Evolutionary conservation across 2,329 filamentous ascomycete species (phyloP).

Genomic region (Parastagonospora avenae): DNA sequence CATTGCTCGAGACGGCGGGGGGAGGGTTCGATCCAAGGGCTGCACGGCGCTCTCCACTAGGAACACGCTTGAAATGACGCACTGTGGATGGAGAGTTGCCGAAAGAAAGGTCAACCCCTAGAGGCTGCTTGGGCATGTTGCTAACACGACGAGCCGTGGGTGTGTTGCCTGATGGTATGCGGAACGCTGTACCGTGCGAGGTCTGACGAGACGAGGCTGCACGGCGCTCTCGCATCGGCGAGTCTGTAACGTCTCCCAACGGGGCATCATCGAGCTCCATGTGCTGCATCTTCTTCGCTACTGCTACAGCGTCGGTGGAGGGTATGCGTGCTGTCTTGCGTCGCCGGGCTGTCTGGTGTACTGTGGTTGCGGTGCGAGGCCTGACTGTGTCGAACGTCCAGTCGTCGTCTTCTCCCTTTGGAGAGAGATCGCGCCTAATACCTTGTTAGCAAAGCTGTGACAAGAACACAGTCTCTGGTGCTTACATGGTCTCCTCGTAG

Average conservation of each 20-base stretch:
- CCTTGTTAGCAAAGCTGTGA: conserved; percentile 14
- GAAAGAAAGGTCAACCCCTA: conserved; percentile 89
- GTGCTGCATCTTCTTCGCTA: conserved; percentile 45
- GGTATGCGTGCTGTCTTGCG: conserved; percentile 55
- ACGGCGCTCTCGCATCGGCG: conserved; percentile 35
- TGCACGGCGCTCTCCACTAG: conserved; percentile 59
- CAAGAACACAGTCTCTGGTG: background rate
- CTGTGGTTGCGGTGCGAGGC: conserved; percentile 64
- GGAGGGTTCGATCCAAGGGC: conserved; percentile 42
- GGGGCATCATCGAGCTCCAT: conserved; percentile 54
- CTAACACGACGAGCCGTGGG: conserved; percentile 53
- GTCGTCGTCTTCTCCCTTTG: conserved; percentile 74
- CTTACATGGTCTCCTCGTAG: conserved; percentile 87
- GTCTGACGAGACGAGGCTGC: conserved; percentile 42
- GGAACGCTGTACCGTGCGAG: conserved; percentile 47
- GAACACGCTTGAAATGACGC: conserved; percentile 87
- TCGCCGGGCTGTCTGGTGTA: conserved; percentile 54
- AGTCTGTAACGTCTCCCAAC: conserved; percentile 47
- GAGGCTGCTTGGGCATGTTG: conserved; percentile 67
- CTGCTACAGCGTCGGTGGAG: conserved; percentile 43
- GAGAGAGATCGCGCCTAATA: conserved; percentile 65
- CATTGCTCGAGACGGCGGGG: conserved; percentile 14
- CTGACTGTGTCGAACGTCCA: conserved; percentile 98
- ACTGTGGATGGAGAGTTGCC: conserved; percentile 93
- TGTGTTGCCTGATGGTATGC: conserved; percentile 42